Conservation (phyloP, 2,329 filamentous ascomycete species). For the Monosporascus ibericus region DNA sequence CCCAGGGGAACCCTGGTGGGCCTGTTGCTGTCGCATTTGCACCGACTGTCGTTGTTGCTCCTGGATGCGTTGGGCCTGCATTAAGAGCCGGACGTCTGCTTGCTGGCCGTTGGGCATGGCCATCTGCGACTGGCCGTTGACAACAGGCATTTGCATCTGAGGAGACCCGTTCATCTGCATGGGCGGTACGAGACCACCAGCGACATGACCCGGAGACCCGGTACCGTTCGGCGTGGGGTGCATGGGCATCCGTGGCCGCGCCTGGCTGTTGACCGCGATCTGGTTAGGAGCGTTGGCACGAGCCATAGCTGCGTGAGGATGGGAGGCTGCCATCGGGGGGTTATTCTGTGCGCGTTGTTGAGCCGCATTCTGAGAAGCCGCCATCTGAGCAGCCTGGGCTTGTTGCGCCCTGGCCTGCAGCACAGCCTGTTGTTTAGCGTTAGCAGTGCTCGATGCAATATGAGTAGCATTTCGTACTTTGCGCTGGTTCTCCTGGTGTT, state of each 20-base stretch:
- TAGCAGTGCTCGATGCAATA: conserved; percentile 17
- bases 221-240: conserved; percentile 47
- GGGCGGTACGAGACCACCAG: conserved; percentile 43
- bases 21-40: conserved; percentile 37
- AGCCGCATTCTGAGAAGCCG: conserved; percentile 32
- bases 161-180: conserved; percentile 60
- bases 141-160: conserved; percentile 63
- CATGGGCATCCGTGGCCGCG: conserved; percentile 47
- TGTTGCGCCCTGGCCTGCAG: conserved; percentile 41
- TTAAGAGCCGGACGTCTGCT: conserved; percentile 49
- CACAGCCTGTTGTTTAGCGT: conserved; percentile 29
- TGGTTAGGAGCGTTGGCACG: conserved; percentile 40
- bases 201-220: conserved; percentile 42
- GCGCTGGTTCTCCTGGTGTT: conserved; percentile 49
- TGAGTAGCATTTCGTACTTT: conserved; percentile 38
- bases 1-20: conserved; percentile 31
- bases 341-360: conserved; percentile 31
- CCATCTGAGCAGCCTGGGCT: conserved; percentile 38
- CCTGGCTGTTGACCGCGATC: conserved; percentile 39
- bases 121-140: conserved; percentile 55
- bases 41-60: conserved; percentile 55
- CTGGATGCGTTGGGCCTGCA: conserved; percentile 61
- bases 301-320: conserved; percentile 28
- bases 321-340: conserved; percentile 25
- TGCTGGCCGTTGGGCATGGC: conserved; percentile 39